Evolutionary conservation across 2,329 filamentous ascomycete species (phyloP).

Genomic region (Coleophoma cylindrospora): DNA sequence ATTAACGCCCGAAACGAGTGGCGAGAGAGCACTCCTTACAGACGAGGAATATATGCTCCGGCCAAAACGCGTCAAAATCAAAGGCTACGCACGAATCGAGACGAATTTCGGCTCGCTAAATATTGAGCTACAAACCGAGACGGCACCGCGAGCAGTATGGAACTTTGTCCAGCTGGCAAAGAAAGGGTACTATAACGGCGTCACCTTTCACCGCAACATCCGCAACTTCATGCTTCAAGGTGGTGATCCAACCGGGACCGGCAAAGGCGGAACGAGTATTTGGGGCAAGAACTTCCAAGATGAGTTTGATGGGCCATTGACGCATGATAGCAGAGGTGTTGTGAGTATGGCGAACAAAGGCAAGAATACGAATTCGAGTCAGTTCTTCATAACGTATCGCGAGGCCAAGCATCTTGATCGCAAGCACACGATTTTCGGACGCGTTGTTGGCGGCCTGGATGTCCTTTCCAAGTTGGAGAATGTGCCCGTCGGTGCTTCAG

Average conservation of each 20-base stretch:
- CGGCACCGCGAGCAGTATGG: slow-evolving; percentile 90
- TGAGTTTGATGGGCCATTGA: slow-evolving; percentile 83
- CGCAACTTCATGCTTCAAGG: slow-evolving; percentile 97
- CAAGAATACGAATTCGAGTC: slow-evolving; percentile 92
- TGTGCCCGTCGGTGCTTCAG: slow-evolving; percentile 67
- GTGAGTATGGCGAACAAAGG: slow-evolving; percentile 98
- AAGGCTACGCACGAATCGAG: slow-evolving; percentile 85
- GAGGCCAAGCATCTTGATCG: slow-evolving; percentile 79
- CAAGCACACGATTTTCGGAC: slow-evolving; percentile 96
- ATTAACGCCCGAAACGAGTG: slow-evolving; percentile 84
- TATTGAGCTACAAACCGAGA: slow-evolving; percentile 85
- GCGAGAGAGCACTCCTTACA: slow-evolving; percentile 77
- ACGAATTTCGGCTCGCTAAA: slow-evolving; percentile 84
- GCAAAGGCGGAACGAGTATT: slow-evolving; percentile 81
- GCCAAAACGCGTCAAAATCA: slow-evolving; percentile 80
- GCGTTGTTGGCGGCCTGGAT: slow-evolving; percentile 71
- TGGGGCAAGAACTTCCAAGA: slow-evolving; percentile 96
- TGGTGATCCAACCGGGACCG: slow-evolving; percentile 88
- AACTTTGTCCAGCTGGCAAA: slow-evolving; percentile 89
- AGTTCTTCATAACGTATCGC: slow-evolving; percentile 93
- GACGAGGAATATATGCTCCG: slow-evolving; percentile 98
- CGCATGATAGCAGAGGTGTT: slow-evolving; percentile 76
- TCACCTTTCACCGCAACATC: slow-evolving; percentile 90
- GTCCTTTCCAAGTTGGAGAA: slow-evolving; percentile 73
- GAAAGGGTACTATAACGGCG: slow-evolving; percentile 81